Conservation (phyloP, 495 filamentous ascomycete genomes). For the Daldinia loculata region DNA sequence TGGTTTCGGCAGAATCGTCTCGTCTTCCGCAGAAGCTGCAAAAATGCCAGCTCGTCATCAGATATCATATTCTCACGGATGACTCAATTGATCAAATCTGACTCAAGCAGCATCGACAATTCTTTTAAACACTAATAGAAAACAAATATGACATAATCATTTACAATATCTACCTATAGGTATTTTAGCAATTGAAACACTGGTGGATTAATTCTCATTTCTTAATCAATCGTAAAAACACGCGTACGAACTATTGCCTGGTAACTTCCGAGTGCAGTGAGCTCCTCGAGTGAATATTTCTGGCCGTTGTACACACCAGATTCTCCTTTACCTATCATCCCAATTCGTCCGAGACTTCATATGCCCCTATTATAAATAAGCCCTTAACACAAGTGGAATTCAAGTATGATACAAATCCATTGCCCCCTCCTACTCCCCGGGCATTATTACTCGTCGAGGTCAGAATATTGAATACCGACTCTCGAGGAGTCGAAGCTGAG, state of each 20-base stretch:
- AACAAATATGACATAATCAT: neutral
- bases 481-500: neutral
- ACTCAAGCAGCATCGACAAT: neutral
- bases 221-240: conserved; percentile 11
- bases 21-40: neutral
- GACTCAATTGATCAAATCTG: neutral
- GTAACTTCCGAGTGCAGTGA: neutral
- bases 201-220: conserved; percentile 3
- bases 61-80: neutral
- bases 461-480: neutral
- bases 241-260: conserved; percentile 14
- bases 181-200: neutral
- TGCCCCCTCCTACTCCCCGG: neutral
- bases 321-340: conserved; percentile 13
- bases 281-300: conserved; percentile 1
- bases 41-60: neutral
- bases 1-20: neutral
- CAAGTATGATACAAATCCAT: conserved; percentile 30
- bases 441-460: neutral
- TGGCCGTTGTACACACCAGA: conserved; percentile 28
- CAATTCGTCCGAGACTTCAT: conserved; percentile 11
- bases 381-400: conserved; percentile 16
- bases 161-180: neutral
- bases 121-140: neutral
- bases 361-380: conserved; percentile 24